Evolutionary conservation across 164 flowering plant genomes (phyloP).

Genomic region (Brasenia schreberi): DNA sequence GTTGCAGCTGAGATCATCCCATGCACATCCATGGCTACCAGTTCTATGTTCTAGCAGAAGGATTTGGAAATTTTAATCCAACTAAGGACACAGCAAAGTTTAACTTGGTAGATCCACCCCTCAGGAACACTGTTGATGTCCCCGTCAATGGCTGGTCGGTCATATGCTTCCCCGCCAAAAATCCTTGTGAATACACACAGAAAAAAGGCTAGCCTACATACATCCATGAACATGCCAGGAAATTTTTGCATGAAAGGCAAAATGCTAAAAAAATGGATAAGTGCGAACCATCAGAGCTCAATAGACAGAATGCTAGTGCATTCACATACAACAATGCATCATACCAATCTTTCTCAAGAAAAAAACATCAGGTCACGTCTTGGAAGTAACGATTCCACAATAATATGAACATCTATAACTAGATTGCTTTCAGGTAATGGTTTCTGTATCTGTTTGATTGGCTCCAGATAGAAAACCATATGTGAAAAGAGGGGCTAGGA

Average conservation of each 20-base stretch:
- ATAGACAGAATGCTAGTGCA: no score
- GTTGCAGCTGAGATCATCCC: conserved; percentile 70
- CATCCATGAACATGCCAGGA: not conserved
- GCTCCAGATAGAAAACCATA: no score
- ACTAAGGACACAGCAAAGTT: conserved; percentile 44
- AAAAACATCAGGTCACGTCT: no score
- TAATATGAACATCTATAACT: no score
- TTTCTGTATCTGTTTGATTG: no score
- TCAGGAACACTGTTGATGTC: conserved; percentile 63
- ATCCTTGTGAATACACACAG: conserved; percentile 42
- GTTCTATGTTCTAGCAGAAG: conserved; percentile 58
- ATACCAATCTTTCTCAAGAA: no score
- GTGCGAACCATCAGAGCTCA: no score
- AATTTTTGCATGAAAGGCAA: not conserved
- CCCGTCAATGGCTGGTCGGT: conserved; percentile 83
- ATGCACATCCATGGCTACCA: conserved; percentile 86
- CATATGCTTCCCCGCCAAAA: conserved; percentile 70
- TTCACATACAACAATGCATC: no score
- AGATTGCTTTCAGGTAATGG: no score
- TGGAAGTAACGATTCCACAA: not conserved
- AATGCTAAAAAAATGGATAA: not conserved
- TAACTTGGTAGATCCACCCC: conserved; percentile 73
- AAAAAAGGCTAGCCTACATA: no score
- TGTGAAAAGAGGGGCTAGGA: no score
- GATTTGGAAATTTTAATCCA: conserved; percentile 68